Conservation (phyloP, 331 rosid species). For the Pyracantha coccinea region DNA sequence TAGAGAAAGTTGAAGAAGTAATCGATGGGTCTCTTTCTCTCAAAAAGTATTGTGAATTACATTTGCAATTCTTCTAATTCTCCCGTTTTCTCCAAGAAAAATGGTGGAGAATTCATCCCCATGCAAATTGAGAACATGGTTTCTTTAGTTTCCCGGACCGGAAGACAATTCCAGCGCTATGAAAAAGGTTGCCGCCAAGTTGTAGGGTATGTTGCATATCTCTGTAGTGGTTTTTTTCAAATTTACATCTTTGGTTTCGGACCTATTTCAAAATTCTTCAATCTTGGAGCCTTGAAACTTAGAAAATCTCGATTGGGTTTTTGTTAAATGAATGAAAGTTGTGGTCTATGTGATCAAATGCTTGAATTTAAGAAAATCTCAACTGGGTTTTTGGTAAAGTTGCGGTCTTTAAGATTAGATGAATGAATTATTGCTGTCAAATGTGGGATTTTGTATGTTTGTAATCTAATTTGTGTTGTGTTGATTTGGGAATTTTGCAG, state of each 20-base stretch:
- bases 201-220: constrained; percentile 55
- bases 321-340: neutral
- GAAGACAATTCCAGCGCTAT: constrained; percentile 77
- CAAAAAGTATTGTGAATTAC: constrained; percentile 30
- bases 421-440: neutral
- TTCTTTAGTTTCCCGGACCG: constrained; percentile 60
- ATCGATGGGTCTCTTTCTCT: constrained; percentile 62
- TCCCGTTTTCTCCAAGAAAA: constrained; percentile 18
- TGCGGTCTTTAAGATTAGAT: neutral
- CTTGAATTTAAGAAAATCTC: neutral
- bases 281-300: neutral
- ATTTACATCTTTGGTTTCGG: neutral
- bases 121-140: constrained; percentile 39
- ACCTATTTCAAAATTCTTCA: neutral
- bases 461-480: constrained; percentile 15
- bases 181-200: constrained; percentile 65
- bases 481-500: constrained; percentile 34
- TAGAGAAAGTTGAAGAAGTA: neutral
- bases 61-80: constrained; percentile 19
- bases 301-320: constrained; percentile 5
- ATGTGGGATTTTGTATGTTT: neutral
- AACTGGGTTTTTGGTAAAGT: constrained; percentile 12
- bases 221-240: neutral
- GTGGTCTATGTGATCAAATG: neutral
- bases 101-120: constrained; percentile 30